A percentile compares a stretch with the other conserved stretches of the same genome.
Conservation (phyloP, 2,329 filamentous ascomycete genomes). For the Nemania sp. region DNA sequence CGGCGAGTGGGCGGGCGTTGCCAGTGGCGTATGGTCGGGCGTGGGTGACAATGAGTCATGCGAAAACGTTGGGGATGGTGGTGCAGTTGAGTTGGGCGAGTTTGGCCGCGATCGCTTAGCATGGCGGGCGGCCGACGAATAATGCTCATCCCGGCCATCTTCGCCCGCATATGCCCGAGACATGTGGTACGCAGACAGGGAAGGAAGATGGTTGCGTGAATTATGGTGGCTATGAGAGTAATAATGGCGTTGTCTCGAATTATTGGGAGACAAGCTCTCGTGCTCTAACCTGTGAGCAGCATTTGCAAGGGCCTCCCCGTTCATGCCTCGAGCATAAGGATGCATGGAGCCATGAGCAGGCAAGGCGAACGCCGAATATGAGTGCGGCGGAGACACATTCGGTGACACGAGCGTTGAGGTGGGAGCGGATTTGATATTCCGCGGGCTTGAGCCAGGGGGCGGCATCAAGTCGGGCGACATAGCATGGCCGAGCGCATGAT, state of each 20-base stretch:
- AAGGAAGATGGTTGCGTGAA: conserved; percentile 68
- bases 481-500: conserved; percentile 49
- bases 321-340: conserved; percentile 51
- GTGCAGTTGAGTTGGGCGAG: conserved; percentile 92
- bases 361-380: conserved; percentile 72
- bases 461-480: conserved; percentile 68
- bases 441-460: conserved; percentile 67
- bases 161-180: conserved; percentile 83
- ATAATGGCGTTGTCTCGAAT: conserved; percentile 58
- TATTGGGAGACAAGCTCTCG: conserved; percentile 51
- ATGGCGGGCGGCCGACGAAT: conserved; percentile 67
- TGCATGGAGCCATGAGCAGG: conserved; percentile 50
- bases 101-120: conserved; percentile 90
- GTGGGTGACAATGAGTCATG: conserved; percentile 95
- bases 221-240: conserved; percentile 53
- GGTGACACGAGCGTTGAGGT: conserved; percentile 86
- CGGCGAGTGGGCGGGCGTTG: conserved; percentile 92
- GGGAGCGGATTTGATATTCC: conserved; percentile 85
- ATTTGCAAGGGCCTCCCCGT: conserved; percentile 59
- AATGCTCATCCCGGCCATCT: conserved; percentile 76
- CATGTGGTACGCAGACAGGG: conserved; percentile 90
- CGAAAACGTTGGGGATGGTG: conserved; percentile 93
- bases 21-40: conserved; percentile 97
- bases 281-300: conserved; percentile 65
- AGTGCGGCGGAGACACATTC: conserved; percentile 93